Conservation (phyloP, 371 early-diverging fungal genomes). For the Mortierella sp. region DNA sequence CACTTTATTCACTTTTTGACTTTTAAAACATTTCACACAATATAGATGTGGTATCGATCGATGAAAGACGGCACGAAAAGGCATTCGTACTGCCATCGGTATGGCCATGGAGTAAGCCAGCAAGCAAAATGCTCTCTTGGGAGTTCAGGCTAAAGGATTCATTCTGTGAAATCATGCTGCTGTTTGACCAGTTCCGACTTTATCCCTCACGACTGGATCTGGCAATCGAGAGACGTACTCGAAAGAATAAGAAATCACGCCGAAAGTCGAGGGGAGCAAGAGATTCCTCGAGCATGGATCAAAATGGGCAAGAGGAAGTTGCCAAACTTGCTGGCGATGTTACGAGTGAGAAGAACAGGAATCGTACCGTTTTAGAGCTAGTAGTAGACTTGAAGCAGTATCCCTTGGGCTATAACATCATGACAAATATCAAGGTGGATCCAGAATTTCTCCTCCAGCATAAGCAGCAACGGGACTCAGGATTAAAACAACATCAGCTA, state of each 20-base stretch:
- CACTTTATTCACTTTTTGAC: no score
- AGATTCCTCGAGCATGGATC: constrained; percentile 19
- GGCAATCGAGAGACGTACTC: constrained; percentile 22
- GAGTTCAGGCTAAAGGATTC: constrained; percentile 51
- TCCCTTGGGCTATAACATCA: constrained; percentile 59
- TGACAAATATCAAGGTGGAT: constrained; percentile 53
- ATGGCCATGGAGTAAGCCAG: constrained; percentile 36
- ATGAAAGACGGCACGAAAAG: constrained; percentile 3
- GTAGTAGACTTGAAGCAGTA: constrained; percentile 61
- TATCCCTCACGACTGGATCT: constrained; percentile 34
- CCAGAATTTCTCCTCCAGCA: constrained; percentile 54
- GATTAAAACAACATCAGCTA: constrained; percentile 12
- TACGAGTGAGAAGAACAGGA: constrained; percentile 14
- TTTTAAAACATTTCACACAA: background rate
- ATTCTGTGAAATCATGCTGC: constrained; percentile 30
- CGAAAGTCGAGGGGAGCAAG: constrained; percentile 33
- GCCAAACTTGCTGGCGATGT: constrained; percentile 14
- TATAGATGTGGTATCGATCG: constrained; percentile 4
- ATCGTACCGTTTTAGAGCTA: constrained; percentile 47
- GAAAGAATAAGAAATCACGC: constrained; percentile 18
- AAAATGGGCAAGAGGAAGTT: constrained; percentile 2
- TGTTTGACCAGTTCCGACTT: constrained; percentile 50
- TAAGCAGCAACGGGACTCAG: constrained; percentile 41
- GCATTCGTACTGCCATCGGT: constrained; percentile 15
- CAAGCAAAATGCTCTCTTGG: constrained; percentile 31